Base-by-base conservation (phyloP, 257 asterid genomes). In the Primulina tabacum region DNA sequence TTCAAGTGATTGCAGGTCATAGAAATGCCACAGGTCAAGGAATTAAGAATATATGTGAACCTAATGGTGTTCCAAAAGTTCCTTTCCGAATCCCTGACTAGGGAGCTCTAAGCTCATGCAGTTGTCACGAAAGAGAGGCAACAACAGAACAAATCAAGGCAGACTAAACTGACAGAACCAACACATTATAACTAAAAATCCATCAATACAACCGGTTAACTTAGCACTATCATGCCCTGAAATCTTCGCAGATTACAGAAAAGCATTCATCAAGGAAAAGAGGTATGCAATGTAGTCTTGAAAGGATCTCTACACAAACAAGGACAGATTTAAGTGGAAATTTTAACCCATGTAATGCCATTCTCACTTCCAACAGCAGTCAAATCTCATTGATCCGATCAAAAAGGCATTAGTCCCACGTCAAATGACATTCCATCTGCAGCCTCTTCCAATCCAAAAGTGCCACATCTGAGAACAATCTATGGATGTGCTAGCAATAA, bases 81-180 rank as follows among this genome's bases (percentile, higher is more conserved):
- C 34, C 34, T 32, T 32, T 32, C 33, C 6, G 34, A 32, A 32
- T 32, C 2, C 34, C 34, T 32, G 34, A 5, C 6, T 32, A 37
- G 56, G 12, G 37, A 28, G 67, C 59, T 50, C 14, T 50, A 43
- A 50, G 61, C 24, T 38, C 34, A 56, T 57, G 57, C 10, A 10
- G 12, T 17, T 43, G n/a, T 47, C 60, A 59, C 10, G 71, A 30
- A 64, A 76, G 62, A 32, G 69, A 28, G 30, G 4, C 30, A 28
- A 1, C 30, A 28, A 28, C 30, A 2, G 30, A 28, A 28, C 30
- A 28, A 28, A 28, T 63, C 4, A 17, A 24, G 33, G 14, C 11
- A 59, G 60, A 56, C 18, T 12, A 28, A 43, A 43, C 28, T 60
- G 56, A 9, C 30, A 10, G 35, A 52, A 20, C 40, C 38, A 17